phyloP scores from a whole-genome alignment of 2,329 filamentous ascomycete species.

The Pyrenochaeta sp. region DNA sequence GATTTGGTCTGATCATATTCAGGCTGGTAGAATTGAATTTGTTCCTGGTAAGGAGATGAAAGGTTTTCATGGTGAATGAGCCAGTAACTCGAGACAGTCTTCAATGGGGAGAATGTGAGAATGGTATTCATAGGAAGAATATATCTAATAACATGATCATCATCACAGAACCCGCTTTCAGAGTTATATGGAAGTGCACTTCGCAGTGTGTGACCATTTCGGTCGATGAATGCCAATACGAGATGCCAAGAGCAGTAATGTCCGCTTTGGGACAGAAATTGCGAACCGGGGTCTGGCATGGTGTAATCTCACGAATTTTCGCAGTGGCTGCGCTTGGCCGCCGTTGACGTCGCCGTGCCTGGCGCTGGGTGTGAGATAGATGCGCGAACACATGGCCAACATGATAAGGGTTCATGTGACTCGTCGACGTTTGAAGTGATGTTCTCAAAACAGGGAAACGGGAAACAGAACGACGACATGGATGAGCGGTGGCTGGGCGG shows the following conservation, averaged over 20 bases:
- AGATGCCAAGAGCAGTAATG: conserved; percentile 23
- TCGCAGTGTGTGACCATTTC: conserved; percentile 15
- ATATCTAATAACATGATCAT: too few species aligned
- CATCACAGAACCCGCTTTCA: too few species aligned
- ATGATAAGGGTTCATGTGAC: conserved; percentile 2
- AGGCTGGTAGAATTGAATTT: too few species aligned
- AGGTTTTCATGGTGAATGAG: too few species aligned
- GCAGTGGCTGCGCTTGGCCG: conserved; percentile 14
- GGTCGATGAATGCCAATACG: conserved; percentile 5
- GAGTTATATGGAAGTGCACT: too few species aligned
- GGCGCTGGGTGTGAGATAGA: conserved; percentile 1
- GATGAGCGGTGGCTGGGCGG: conserved; percentile 18
- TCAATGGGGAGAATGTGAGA: too few species aligned
- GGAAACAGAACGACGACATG: too few species aligned
- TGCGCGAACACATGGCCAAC: conserved; percentile 17
- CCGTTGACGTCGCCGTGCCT: conserved; percentile 21
- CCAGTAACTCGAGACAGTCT: too few species aligned
- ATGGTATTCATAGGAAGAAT: too few species aligned
- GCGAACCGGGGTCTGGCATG: conserved; percentile 20
- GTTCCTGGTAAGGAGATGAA: too few species aligned
- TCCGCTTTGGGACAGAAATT: conserved; percentile 32
- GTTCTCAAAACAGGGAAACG: conserved; percentile 13
- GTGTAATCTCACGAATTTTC: conserved; percentile 32
- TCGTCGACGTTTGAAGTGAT: too few species aligned
- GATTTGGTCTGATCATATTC: too few species aligned